Conservation (phyloP, 805 yeast species). For the Yarrowia porcina region DNA sequence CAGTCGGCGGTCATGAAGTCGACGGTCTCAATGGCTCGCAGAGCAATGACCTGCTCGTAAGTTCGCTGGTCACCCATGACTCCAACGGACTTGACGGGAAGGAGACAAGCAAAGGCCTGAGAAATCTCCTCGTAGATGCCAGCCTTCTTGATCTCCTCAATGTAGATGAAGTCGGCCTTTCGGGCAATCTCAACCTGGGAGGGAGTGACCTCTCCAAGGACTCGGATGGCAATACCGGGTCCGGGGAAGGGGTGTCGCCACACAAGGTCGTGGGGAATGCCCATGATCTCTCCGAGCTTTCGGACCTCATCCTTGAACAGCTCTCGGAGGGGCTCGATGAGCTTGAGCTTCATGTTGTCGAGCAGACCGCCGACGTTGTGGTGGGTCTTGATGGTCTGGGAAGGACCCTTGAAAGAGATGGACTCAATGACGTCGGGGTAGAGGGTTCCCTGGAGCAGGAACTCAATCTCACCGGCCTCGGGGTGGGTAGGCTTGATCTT, state of each 20-base stretch:
- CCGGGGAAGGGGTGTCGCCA: conserved; percentile 99
- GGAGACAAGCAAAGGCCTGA: conserved; percentile 95
- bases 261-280: conserved; percentile 93
- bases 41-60: conserved; percentile 97
- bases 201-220: conserved; percentile 92
- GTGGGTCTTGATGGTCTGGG: conserved; percentile 98
- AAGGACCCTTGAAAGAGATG: conserved; percentile 98
- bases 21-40: conserved; percentile 95
- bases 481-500: conserved; percentile 69
- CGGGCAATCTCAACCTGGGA: conserved; percentile 94
- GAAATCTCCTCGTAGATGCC: conserved; percentile 91
- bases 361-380: conserved; percentile 98
- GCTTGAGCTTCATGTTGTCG: conserved; percentile 96
- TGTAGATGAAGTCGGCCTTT: conserved; percentile 93
- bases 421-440: conserved; percentile 99
- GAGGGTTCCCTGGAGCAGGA: conserved; percentile 90
- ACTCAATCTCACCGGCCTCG: conserved; percentile 87
- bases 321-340: conserved; percentile 98
- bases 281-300: conserved; percentile 88
- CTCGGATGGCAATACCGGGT: conserved; percentile 99
- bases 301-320: conserved; percentile 98
- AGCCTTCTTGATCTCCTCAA: conserved; percentile 90
- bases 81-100: conserved; percentile 98
- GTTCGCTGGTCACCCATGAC: conserved; percentile 99
- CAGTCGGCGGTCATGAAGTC: conserved; percentile 99